Percentiles rank a stretch among this genome's conserved stretches.
phyloP scores from a whole-genome alignment of 2,329 filamentous ascomycete genomes.

The Fusarium equiseti region DNA sequence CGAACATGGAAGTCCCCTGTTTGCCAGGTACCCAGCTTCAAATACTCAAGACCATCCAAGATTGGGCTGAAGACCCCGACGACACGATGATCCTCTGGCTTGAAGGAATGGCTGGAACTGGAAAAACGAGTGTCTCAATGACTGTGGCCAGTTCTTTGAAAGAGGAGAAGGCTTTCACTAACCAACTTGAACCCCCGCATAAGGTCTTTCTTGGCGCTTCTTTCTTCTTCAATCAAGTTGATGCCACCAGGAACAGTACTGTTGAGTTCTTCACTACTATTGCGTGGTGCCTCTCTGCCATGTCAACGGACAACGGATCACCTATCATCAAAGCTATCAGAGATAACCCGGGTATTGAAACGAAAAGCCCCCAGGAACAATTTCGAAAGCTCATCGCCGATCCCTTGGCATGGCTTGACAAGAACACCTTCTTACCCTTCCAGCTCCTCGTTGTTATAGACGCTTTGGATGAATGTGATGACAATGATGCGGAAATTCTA shows the following conservation, averaged over 20 bases:
- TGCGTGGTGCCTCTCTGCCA: neutral
- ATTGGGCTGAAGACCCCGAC: slow-evolving; percentile 12
- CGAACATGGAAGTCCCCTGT: neutral
- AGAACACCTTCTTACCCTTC: neutral
- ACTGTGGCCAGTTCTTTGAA: slow-evolving; percentile 18
- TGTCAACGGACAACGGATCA: neutral
- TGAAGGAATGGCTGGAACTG: slow-evolving; percentile 21
- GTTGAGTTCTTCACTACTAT: neutral
- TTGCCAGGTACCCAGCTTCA: slow-evolving; percentile 6
- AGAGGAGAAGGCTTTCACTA: neutral
- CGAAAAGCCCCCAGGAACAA: neutral
- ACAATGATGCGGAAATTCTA: neutral
- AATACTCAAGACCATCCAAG: slow-evolving; percentile 8
- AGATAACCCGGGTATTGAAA: neutral
- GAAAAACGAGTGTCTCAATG: slow-evolving; percentile 17
- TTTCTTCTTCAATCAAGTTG: slow-evolving; percentile 26
- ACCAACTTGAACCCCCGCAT: neutral
- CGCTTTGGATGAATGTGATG: slow-evolving; percentile 19
- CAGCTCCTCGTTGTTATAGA: slow-evolving; percentile 12
- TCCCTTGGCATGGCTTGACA: neutral
- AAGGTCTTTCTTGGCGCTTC: slow-evolving; percentile 6
- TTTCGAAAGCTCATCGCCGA: slow-evolving; percentile 2
- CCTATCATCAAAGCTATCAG: neutral
- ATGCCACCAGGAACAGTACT: slow-evolving; percentile 9
- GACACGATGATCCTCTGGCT: slow-evolving; percentile 12